Evolutionary conservation across 768 basidiomycete genomes (phyloP).

Genomic region (Psilocybe cubensis): DNA sequence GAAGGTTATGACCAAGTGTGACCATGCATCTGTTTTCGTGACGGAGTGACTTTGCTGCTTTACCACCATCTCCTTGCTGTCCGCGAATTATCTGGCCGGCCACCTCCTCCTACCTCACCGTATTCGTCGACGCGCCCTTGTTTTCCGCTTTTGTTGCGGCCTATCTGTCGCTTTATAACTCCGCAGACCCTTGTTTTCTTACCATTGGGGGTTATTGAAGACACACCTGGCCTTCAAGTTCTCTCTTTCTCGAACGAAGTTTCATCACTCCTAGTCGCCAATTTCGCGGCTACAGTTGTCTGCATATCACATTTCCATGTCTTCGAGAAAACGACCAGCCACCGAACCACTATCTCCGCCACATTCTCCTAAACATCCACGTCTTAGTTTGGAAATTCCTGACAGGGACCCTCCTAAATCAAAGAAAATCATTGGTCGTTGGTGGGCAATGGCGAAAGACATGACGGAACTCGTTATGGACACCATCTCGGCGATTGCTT

Average conservation of each 20-base stretch:
- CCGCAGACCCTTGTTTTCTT: background rate
- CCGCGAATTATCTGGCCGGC: background rate
- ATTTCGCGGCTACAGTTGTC: background rate
- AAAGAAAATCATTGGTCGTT: background rate
- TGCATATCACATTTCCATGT: background rate
- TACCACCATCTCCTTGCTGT: background rate
- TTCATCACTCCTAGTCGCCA: background rate
- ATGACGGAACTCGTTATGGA: background rate
- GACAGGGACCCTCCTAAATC: background rate
- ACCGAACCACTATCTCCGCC: background rate
- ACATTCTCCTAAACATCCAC: background rate
- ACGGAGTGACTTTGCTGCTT: background rate
- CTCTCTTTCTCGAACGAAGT: background rate
- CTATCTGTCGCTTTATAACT: background rate
- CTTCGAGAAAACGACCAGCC: background rate
- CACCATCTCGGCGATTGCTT: background rate
- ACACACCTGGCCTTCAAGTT: background rate
- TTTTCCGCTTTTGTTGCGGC: background rate
- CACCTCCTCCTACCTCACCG: background rate
- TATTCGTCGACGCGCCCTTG: background rate
- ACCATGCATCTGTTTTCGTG: background rate
- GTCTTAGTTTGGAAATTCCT: background rate
- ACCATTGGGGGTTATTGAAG: background rate
- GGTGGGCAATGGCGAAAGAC: background rate
- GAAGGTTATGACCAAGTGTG: background rate